phyloP scores from a whole-genome alignment of 192 early-diverging fungal genomes.

The Coemansia sp. region DNA sequence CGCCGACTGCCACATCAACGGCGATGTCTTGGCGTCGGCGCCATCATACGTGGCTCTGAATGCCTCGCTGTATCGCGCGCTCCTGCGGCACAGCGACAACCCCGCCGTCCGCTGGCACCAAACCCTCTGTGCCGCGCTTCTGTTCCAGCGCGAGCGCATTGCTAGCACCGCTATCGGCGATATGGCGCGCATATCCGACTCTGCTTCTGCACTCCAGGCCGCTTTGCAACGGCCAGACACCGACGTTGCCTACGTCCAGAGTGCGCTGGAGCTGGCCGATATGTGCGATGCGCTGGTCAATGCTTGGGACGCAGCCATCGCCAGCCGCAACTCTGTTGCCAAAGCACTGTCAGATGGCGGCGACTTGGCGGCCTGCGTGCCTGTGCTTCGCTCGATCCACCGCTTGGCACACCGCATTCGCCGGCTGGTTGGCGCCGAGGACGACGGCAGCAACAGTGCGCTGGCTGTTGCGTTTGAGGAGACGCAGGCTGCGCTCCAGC shows the following conservation, averaged over 20 bases:
- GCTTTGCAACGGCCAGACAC: constrained; percentile 40
- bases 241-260: constrained; percentile 25
- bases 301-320: constrained; percentile 19
- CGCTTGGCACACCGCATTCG: constrained; percentile 15
- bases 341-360: not conserved
- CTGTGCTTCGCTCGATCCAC: constrained; percentile 15
- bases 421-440: constrained; percentile 13
- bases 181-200: not conserved
- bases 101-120: constrained; percentile 32
- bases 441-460: constrained; percentile 24
- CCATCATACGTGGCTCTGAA: constrained; percentile 26
- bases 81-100: constrained; percentile 3
- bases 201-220: constrained; percentile 15
- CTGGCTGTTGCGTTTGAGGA: constrained; percentile 46
- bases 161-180: not conserved
- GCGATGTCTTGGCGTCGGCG: constrained; percentile 1
- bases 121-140: constrained; percentile 17
- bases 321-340: not conserved
- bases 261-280: constrained; percentile 29
- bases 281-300: constrained; percentile 19
- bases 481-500: constrained; percentile 17
- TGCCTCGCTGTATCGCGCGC: constrained; percentile 15
- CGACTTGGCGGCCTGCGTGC: constrained; percentile 9
- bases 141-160: constrained; percentile 38
- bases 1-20: constrained; percentile 2